phyloP scores from a whole-genome alignment of 2,329 filamentous ascomycete species.

The Stylonectria norvegica region DNA sequence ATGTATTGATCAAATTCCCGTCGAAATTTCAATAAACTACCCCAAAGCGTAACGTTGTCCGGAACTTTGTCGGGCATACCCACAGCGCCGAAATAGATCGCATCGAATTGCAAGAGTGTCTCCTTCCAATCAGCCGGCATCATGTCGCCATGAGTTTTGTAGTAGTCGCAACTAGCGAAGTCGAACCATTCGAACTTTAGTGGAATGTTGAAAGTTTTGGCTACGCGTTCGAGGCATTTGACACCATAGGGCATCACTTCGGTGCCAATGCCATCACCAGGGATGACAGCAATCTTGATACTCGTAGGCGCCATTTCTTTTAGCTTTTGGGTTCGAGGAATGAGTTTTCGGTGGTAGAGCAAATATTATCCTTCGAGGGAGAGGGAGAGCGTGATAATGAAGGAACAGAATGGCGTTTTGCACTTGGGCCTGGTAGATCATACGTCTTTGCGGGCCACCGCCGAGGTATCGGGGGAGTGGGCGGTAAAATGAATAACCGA shows the following conservation, averaged over 20 bases:
- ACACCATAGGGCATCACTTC: constrained; percentile 65
- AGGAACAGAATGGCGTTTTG: background rate
- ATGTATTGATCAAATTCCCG: constrained; percentile 66
- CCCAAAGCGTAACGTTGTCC: constrained; percentile 66
- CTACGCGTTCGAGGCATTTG: constrained; percentile 53
- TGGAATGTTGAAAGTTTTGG: constrained; percentile 47
- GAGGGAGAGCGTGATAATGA: background rate
- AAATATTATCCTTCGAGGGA: too few species aligned
- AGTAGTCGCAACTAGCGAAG: constrained; percentile 64
- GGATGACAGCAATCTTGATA: constrained; percentile 57
- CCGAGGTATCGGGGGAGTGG: background rate
- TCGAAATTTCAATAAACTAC: constrained; percentile 63
- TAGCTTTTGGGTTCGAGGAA: background rate
- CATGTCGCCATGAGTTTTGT: constrained; percentile 41
- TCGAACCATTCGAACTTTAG: constrained; percentile 60
- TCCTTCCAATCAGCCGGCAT: constrained; percentile 46
- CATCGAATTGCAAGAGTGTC: constrained; percentile 56
- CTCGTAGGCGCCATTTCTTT: constrained; percentile 38
- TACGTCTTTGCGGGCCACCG: too few species aligned
- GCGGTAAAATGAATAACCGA: constrained; percentile 15
- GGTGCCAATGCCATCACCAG: constrained; percentile 66
- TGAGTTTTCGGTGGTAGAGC: background rate
- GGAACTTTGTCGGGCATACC: constrained; percentile 54
- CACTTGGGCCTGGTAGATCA: background rate
- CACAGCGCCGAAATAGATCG: constrained; percentile 66